These are phyloP conservation scores for Bruguiera sexangula DNA, from an alignment of 345 rosid genomes.

Conservation along the genomic window DNA sequence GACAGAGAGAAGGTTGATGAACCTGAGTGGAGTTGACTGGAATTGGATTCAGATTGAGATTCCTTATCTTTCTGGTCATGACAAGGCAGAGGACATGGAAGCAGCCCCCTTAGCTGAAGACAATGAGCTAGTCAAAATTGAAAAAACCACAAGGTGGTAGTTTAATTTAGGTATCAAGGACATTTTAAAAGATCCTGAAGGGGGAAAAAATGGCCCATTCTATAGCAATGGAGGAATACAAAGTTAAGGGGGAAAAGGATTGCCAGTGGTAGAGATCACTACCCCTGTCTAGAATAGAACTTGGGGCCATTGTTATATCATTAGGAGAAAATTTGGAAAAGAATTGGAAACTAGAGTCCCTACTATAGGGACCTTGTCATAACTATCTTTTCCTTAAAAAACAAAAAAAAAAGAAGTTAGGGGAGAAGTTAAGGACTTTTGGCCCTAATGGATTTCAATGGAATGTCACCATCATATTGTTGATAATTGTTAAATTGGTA, in stretches of 20 bases:
- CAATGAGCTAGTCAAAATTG: not conserved
- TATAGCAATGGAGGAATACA: not conserved
- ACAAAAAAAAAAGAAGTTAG: too few species aligned
- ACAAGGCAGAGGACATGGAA: conserved; percentile 32
- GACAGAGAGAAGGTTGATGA: conserved; percentile 43
- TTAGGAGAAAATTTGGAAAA: not conserved
- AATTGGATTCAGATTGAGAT: conserved; percentile 8
- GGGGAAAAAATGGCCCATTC: not conserved
- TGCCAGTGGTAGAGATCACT: not conserved
- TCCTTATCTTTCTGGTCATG: conserved; percentile 7
- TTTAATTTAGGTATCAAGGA: not conserved
- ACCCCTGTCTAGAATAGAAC: not conserved
- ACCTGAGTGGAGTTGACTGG: conserved; percentile 27
- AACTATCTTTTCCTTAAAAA: too few species aligned
- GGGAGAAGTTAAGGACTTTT: too few species aligned
- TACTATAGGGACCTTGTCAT: too few species aligned
- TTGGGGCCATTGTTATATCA: not conserved
- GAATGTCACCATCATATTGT: too few species aligned
- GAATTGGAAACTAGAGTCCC: too few species aligned
- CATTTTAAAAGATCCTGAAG: not conserved
- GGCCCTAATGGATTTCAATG: too few species aligned
- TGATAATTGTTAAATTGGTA: too few species aligned
- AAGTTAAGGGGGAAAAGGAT: not conserved
- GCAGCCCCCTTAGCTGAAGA: conserved; percentile 33
- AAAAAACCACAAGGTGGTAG: not conserved